Evolutionary conservation across 2,329 filamentous ascomycete genomes (phyloP), one percentile per base, ranked within the genome.

Genomic region (Fusarium ramigenum): DNA sequence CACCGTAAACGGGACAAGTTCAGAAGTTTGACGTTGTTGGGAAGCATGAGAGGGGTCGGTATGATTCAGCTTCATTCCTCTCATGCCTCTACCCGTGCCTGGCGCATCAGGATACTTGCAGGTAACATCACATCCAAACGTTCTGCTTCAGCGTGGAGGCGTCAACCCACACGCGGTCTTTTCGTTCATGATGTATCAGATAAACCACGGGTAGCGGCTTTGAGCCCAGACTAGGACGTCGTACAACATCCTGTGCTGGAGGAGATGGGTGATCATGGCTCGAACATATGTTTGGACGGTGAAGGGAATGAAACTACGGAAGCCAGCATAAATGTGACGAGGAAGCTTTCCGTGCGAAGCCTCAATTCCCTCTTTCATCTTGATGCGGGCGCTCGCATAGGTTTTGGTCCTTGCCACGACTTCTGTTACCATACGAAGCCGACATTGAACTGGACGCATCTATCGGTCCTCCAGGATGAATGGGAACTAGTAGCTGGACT

Each of bases 331-430:
- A 56, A 44, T 44, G 40, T 36, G 37, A 54, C 21, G 47, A 60
- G 28, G 40, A 54, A 66, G 42, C 60, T 50, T 70, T 43, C 49
- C 30, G 60, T 56, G 39, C 50, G 23, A 66, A 54, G 46, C 25
- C 23, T 52, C 47, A 30, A 47, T 65, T 42, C 18, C 66, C 46
- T 54, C 44, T 49, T 59, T 52, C 40, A 60, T 39, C 46, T 19
- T 54, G 40, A 63, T 70, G 66, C 66, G 66, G 66, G 67, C 66
- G 68, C 53, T 50, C 60, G 53, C 47, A 70, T 60, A 49, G 66
- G 25, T 40, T 25, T 52, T 46, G 49, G 28, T 23, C 14, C 32
- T 61, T 18, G 37, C 49, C 37, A 67, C 53, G 44, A 47, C 47
- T 67, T 49, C 49, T 37, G 23, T 43, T 25, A 21, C 47, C 30